Base-by-base conservation (phyloP, 768 basidiomycete genomes). In the Boletus rubescentipes region DNA sequence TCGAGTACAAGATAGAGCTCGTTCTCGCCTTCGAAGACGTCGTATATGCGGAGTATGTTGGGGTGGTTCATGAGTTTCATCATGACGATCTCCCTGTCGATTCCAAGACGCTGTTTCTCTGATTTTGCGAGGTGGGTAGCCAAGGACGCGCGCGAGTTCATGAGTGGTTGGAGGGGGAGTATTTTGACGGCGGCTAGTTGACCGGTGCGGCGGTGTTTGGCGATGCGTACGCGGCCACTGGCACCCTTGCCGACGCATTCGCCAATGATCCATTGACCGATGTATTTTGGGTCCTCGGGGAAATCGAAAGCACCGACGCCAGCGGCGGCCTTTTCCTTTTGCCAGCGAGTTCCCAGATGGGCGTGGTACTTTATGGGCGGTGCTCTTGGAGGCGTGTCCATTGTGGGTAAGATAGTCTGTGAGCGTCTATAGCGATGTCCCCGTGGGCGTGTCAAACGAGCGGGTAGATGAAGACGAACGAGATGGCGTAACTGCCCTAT, bases 41-140 rank as follows among this genome's bases (percentile, higher is more conserved):
- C 95, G 72, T 92, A 94, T 37, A 98, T 87, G 57, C 89, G 85
- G 77, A 98, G 84, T 63, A 98, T 93, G 72, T 97, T 97, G 2
- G 93, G 95, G 67, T 98, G 95, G 65, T 95, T 91, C 86, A 98
- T 94, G 62, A 98, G 87, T 71, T 98, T 98, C 95, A 98, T 96
- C 86, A 98, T 94, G 51, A 91, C 92, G 56, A 98, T 96, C 71
- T 98, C 95, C 58, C 92, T 77, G 69, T 97, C 93, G 55, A 98
- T 88, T 4, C 91, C 89, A 43, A 95, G 81, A 54, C 88, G 82
- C 58, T 87, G 84, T 69, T 91, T 92, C 58, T 93, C 89, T 3
- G 82, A 80, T 72, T 87, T 89, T 4, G 82, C 86, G 57, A 81
- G 79, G 60, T 83, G 82, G 36, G 84, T 82, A 7, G 80, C 80